Percentiles rank a stretch among this genome's conserved stretches.
Conservation (phyloP, 805 yeast genomes). For the Candida succiphila region DNA sequence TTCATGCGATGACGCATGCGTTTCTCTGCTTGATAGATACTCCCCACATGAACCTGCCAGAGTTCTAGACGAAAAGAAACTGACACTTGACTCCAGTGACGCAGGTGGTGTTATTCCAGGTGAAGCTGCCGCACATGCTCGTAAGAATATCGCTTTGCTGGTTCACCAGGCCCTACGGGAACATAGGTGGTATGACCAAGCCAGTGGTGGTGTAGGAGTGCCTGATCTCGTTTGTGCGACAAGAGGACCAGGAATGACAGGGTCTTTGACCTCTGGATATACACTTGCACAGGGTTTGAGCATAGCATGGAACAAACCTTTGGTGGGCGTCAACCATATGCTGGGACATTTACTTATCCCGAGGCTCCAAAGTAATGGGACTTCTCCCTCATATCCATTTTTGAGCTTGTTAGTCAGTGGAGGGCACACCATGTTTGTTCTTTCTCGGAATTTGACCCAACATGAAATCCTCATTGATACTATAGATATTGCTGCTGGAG, state of each 20-base stretch:
- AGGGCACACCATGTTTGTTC: slow-evolving; percentile 87
- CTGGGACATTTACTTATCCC: slow-evolving; percentile 78
- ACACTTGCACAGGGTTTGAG: slow-evolving; percentile 81
- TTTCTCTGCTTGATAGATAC: slow-evolving; percentile 56
- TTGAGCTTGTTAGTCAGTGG: slow-evolving; percentile 78
- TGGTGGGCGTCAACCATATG: slow-evolving; percentile 95
- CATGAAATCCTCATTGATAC: slow-evolving; percentile 74
- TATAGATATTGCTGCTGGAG: slow-evolving; percentile 86
- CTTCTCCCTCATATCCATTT: slow-evolving; percentile 50
- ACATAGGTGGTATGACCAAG: slow-evolving; percentile 19
- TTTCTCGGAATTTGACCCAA: slow-evolving; percentile 44
- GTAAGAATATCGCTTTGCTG: slow-evolving; percentile 40
- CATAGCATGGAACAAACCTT: slow-evolving; percentile 66
- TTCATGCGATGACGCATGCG: slow-evolving; percentile 93
- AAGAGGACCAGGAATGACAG: slow-evolving; percentile 95
- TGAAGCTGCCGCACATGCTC: slow-evolving; percentile 75
- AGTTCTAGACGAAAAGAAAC: slow-evolving; percentile 48
- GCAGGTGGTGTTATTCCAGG: slow-evolving; percentile 87
- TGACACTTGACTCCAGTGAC: slow-evolving; percentile 53
- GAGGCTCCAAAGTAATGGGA: slow-evolving; percentile 34
- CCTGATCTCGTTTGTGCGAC: slow-evolving; percentile 85
- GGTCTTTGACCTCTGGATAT: slow-evolving; percentile 73
- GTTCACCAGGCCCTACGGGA: slow-evolving; percentile 33
- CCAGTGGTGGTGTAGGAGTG: slow-evolving; percentile 13
- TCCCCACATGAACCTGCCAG: slow-evolving; percentile 28